Evolutionary conservation across 2,329 filamentous ascomycete genomes (phyloP), one percentile per base, ranked within the genome.

Genomic region (Epichloe uncinata): DNA sequence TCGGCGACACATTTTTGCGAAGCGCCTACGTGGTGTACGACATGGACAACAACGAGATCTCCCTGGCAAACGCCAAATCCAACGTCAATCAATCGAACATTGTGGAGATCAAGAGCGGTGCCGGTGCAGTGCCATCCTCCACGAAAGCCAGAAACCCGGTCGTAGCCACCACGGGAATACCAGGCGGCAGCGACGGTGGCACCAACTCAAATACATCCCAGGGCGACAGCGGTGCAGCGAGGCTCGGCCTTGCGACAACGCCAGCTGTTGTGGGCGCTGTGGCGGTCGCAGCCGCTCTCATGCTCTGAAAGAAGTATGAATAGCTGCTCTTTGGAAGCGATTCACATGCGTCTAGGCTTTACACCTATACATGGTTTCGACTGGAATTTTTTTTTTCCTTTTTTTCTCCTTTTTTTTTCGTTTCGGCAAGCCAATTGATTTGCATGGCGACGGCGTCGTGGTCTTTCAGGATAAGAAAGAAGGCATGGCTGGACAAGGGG

Each of bases 11-110:
- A 0, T 89, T 89, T 63, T 69, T 89, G 49, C 73, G 85, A 45
- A 84, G 81, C 36, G 84, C 84, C 0, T 89, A 89, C 57, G 75
- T 87, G 13, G 84, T 89, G 11, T 88, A 85, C 61, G 84, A 88
- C 61, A 70, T 87, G 20, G 77, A 72, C 30, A 86, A 85, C 62
- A 81, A 87, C 61, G 73, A 84, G 65, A 81, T 88, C 55, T 82
- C 80, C 2, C 66, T 88, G 34, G 85, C 83, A 1, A 79, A 84
- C 62, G 82, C 82, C 16, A 75, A 73, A 47, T 82, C 80, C 63
- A 78, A 84, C 60, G 68, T 73, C 4, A 60, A 57, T 0, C 45
- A 48, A 5, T 70, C 69, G 5, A 71, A 71, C 45, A 64, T 84
- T 15, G 55, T 72, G 36, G 78, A 83, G 65, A 82, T 84, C 50